Evolutionary conservation across 495 filamentous ascomycete species (phyloP).

Genomic region (Penicillium riverlandense): DNA sequence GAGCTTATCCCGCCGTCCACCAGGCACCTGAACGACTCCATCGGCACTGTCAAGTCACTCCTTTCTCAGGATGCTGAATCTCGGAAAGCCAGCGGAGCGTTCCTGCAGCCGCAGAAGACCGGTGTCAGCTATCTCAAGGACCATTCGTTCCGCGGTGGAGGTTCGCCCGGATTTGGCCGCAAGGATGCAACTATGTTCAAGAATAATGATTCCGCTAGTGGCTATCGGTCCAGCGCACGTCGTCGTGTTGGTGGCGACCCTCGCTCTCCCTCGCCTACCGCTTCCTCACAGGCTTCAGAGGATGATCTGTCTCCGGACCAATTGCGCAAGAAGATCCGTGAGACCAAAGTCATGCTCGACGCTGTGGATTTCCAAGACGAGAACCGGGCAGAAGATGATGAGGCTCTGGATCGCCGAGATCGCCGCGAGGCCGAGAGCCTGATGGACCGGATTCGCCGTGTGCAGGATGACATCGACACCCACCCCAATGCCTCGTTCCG

Average conservation of each 20-base stretch:
- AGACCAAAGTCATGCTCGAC: constrained; percentile 93
- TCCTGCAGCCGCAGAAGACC: constrained; percentile 89
- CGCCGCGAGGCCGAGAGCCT: constrained; percentile 89
- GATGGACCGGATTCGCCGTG: constrained; percentile 82
- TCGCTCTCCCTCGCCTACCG: constrained; percentile 65
- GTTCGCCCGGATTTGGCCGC: constrained; percentile 39
- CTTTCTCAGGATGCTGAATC: constrained; percentile 84
- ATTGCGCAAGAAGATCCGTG: constrained; percentile 84
- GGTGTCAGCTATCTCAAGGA: constrained; percentile 95
- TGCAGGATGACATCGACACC: constrained; percentile 93
- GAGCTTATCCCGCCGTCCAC: constrained; percentile 95
- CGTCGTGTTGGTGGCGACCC: constrained; percentile 68
- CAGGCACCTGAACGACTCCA: constrained; percentile 85
- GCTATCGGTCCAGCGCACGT: constrained; percentile 90
- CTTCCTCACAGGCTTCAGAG: constrained; percentile 67
- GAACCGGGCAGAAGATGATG: constrained; percentile 81
- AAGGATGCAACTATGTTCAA: constrained; percentile 97
- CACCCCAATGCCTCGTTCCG: constrained; percentile 75
- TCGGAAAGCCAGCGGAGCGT: constrained; percentile 74
- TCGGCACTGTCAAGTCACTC: constrained; percentile 87
- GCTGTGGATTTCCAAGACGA: constrained; percentile 97
- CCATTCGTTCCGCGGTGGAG: constrained; percentile 73
- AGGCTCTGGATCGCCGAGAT: constrained; percentile 83
- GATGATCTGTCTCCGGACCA: constrained; percentile 86
- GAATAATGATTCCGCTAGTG: constrained; percentile 80